Evolutionary conservation across 257 asterid genomes (phyloP).

Genomic region (Lantana camara): DNA sequence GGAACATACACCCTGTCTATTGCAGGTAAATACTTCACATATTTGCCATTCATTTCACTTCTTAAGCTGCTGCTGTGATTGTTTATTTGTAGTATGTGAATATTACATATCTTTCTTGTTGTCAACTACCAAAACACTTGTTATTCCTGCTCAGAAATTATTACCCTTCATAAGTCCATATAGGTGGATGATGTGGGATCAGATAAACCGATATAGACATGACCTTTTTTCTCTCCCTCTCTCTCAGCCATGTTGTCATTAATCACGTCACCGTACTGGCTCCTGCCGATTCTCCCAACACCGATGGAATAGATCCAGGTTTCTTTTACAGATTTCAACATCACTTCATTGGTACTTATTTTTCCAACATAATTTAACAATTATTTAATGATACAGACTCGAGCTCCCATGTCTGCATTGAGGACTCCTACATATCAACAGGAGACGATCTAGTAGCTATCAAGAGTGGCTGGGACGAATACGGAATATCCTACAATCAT

Average conservation of each 20-base stretch:
- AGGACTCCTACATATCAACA: conserved; percentile 59
- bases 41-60: conserved; percentile 3
- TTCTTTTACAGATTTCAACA: background rate
- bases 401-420: conserved; percentile 64
- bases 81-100: background rate
- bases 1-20: conserved; percentile 80
- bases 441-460: conserved; percentile 63
- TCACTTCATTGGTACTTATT: background rate
- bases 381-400: conserved; percentile 58
- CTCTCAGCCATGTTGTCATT: conserved; percentile 52
- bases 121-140: background rate
- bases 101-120: background rate
- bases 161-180: conserved; percentile 1
- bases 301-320: conserved; percentile 83
- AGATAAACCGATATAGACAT: background rate
- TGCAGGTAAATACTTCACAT: conserved; percentile 49
- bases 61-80: background rate
- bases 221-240: conserved; percentile 6
- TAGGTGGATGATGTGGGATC: background rate
- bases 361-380: background rate
- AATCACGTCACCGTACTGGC: conserved; percentile 58
- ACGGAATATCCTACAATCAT: conserved; percentile 54
- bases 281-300: conserved; percentile 66
- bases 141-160: background rate
- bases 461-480: conserved; percentile 72